Evolutionary conservation across 768 basidiomycete species (phyloP).

Genomic region (Lepiota brunneoincarnata): DNA sequence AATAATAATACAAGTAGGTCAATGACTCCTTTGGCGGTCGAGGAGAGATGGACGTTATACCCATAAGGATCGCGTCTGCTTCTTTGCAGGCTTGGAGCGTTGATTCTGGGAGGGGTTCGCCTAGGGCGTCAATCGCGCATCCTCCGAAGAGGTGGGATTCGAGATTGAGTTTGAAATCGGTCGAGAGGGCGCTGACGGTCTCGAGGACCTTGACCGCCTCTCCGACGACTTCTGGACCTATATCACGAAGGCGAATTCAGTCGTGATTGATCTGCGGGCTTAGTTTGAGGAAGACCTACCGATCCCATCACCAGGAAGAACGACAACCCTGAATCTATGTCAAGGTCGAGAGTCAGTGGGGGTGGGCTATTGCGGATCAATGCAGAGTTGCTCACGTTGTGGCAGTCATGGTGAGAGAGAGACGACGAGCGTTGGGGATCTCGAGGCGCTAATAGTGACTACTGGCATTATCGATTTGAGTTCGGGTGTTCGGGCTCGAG

Average conservation of each 20-base stretch:
- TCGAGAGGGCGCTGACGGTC: constrained; percentile 56
- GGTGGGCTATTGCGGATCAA: neutral
- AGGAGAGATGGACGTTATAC: constrained; percentile 38
- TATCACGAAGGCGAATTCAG: constrained; percentile 11
- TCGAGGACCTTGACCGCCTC: constrained; percentile 86
- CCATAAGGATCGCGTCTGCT: constrained; percentile 96
- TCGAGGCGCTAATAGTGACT: neutral
- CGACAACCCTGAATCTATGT: constrained; percentile 78
- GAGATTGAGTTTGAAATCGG: constrained; percentile 70
- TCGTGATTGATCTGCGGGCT: neutral
- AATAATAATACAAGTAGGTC: neutral
- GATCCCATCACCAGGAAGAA: constrained; percentile 97
- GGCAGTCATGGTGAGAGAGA: constrained; percentile 31
- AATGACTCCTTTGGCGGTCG: no score
- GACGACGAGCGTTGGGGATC: neutral
- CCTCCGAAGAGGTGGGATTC: constrained; percentile 86
- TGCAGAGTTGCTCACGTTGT: constrained; percentile 37
- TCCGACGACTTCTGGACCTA: constrained; percentile 85
- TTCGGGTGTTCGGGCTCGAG: neutral
- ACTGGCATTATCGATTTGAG: no score
- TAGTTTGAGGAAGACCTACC: constrained; percentile 44
- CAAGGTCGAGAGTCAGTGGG: constrained; percentile 4
- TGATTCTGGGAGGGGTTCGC: constrained; percentile 80
- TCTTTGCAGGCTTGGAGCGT: constrained; percentile 88
- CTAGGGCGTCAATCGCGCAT: constrained; percentile 83